A percentile compares a stretch with the other conserved stretches of the same genome.
phyloP scores from a whole-genome alignment of 2,329 filamentous ascomycete species.

The Mollisiaceae sp. region DNA sequence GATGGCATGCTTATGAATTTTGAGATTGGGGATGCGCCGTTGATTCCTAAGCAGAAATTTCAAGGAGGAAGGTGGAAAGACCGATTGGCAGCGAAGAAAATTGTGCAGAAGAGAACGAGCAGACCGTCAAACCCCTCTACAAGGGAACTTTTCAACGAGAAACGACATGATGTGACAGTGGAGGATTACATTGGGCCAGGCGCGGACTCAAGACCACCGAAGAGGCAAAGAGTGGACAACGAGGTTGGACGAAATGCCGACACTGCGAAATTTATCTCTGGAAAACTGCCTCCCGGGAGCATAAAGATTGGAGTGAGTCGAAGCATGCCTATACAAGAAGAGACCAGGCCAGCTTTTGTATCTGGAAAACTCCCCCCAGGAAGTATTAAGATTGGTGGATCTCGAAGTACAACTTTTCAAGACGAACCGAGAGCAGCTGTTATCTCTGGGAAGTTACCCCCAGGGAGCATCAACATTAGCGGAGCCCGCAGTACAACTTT shows the following conservation, averaged over 20 bases:
- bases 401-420: slow-evolving; percentile 12
- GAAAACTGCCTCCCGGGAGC: slow-evolving; percentile 46
- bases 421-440: slow-evolving; percentile 25
- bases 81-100: slow-evolving; percentile 78
- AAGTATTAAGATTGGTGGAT: slow-evolving; percentile 35
- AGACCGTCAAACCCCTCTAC: slow-evolving; percentile 27
- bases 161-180: slow-evolving; percentile 30
- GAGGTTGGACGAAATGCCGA: slow-evolving; percentile 27
- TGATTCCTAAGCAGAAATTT: slow-evolving; percentile 68
- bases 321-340: slow-evolving; percentile 34
- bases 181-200: slow-evolving; percentile 43
- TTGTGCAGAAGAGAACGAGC: slow-evolving; percentile 50
- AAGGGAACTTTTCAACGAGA: slow-evolving; percentile 39
- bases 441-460: slow-evolving; percentile 45
- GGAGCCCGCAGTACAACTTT: slow-evolving; percentile 31
- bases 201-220: slow-evolving; percentile 41
- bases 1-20: slow-evolving; percentile 97
- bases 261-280: slow-evolving; percentile 38
- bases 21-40: slow-evolving; percentile 70
- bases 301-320: slow-evolving; percentile 39
- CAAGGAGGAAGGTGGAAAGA: slow-evolving; percentile 96
- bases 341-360: slow-evolving; percentile 40
- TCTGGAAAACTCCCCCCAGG: slow-evolving; percentile 45
- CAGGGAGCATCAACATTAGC: slow-evolving; percentile 44
- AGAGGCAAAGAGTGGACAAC: slow-evolving; percentile 52